Percentiles rank a stretch among this genome's conserved stretches.
These are phyloP conservation scores for Cornus kousa DNA, from an alignment of 148 eudicot species.

Conservation along the genomic window DNA sequence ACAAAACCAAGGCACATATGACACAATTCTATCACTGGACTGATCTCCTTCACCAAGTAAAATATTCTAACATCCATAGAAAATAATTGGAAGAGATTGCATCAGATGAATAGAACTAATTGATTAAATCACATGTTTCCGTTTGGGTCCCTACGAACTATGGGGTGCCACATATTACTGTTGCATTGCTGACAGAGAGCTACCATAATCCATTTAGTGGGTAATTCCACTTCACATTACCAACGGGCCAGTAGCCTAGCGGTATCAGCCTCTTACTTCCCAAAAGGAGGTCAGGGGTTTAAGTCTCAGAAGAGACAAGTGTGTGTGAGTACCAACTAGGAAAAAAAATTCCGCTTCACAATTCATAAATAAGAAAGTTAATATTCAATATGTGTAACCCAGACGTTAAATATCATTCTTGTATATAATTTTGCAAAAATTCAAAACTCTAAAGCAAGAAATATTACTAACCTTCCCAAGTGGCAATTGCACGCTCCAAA, in stretches of 20 bases:
- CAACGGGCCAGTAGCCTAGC: no score
- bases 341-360: no score
- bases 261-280: no score
- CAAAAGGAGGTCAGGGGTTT: no score
- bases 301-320: no score
- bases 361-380: neutral
- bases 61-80: neutral
- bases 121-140: neutral
- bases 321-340: no score
- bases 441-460: neutral
- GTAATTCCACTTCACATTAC: neutral
- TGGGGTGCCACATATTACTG: neutral
- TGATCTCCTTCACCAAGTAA: neutral
- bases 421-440: no score
- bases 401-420: no score
- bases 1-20: neutral
- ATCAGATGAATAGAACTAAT: neutral
- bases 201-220: neutral
- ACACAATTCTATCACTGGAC: neutral
- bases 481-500: constrained; percentile 75
- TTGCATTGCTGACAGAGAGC: neutral
- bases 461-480: constrained; percentile 82
- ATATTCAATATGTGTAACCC: neutral
- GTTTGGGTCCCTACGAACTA: neutral
- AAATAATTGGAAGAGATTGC: neutral